Base-by-base conservation (phyloP, 805 yeast genomes). In the Tetrapisispora fleetii region DNA sequence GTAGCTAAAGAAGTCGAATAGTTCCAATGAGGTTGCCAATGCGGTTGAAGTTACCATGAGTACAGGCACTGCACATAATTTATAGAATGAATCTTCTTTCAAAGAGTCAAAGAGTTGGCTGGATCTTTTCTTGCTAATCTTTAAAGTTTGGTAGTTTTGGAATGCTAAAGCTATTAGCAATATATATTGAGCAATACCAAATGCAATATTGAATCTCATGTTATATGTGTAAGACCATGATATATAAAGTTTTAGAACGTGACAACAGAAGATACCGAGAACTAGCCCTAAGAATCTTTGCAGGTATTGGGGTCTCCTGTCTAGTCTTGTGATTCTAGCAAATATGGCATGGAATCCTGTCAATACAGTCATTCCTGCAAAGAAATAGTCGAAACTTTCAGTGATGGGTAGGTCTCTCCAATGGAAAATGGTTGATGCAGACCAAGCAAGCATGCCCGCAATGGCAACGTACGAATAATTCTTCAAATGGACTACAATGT, bases 211-310 rank as follows among this genome's bases (percentile, higher is more conserved):
- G 27, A 93, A 95, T 54, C 78, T 75, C 98, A 93, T 91, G 67
- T 91, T 91, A 64, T 93, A 93, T 1, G 95, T 82, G 67, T 91
- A 91, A 50, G 88, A 84, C 91, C 96, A 91, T 55, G 83, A 83
- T 11, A 76, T 62, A 41, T 75, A 68, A 33, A 93, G 69, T 51
- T 91, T 74, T 33, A 76, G 60, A 13, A 93, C 70, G 64, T 91
- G 99, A 16, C 71, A 68, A 1, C 71, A 21, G 54, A 85, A 88
- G 28, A 84, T 75, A 0, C 69, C 49, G 0, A 72, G 48, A 47
- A 86, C 79, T 0, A 67, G 48, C 0, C 62, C 40, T 0, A 76
- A 64, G 45, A 81, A 71, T 1, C 63, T 16, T 9, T 51, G 47
- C 18, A 81, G 63, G 2, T 57, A 47, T 21, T 63, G 58, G 16